Evolutionary conservation across 2,329 filamentous ascomycete species (phyloP).

Genomic region (Alternaria atra): DNA sequence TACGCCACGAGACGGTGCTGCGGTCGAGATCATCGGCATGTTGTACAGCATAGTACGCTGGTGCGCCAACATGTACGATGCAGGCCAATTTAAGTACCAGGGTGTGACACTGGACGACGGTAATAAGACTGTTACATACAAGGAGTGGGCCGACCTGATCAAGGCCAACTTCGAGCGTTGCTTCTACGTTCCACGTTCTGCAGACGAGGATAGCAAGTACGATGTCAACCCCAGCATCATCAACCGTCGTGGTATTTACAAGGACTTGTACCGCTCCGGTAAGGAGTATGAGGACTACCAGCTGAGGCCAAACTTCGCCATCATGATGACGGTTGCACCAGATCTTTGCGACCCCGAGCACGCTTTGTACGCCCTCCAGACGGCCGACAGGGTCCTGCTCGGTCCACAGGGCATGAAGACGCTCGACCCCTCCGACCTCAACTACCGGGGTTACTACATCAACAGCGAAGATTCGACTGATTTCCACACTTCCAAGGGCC

Average conservation of each 20-base stretch:
- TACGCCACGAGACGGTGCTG: constrained; percentile 95
- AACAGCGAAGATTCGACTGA: constrained; percentile 93
- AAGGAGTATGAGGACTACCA: constrained; percentile 99
- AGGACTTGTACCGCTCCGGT: constrained; percentile 91
- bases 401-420: constrained; percentile 96
- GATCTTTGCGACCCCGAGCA: constrained; percentile 82
- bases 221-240: constrained; percentile 81
- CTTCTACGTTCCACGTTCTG: constrained; percentile 81
- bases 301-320: constrained; percentile 90
- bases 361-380: constrained; percentile 79
- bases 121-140: constrained; percentile 69
- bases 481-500: constrained; percentile 90
- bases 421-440: constrained; percentile 86
- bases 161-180: constrained; percentile 89
- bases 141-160: constrained; percentile 81
- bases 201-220: constrained; percentile 76
- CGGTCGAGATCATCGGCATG: constrained; percentile 93
- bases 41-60: constrained; percentile 89
- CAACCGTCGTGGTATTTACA: constrained; percentile 96
- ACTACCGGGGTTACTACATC: constrained; percentile 94
- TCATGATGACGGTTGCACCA: constrained; percentile 93
- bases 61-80: constrained; percentile 72
- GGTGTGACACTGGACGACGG: constrained; percentile 74
- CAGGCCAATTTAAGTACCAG: constrained; percentile 75
- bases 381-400: constrained; percentile 80